Base-by-base conservation (phyloP, 192 early-diverging fungal species). In the Podila horticola region DNA sequence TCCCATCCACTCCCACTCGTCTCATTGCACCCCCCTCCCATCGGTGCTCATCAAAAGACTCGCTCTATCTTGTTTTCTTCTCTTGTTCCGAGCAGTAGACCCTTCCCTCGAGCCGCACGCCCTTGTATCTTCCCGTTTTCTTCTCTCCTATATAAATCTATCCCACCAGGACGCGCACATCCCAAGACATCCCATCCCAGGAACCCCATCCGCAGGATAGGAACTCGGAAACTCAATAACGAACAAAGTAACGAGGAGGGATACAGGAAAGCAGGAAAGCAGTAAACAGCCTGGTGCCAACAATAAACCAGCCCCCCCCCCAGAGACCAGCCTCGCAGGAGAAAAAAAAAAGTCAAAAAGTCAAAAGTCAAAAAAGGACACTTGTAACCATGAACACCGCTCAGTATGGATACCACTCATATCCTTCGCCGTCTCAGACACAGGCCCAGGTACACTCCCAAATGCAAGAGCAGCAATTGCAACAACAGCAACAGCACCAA, bases 351-450 rank as follows among this genome's bases (percentile, higher is more conserved):
- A 34, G 2, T 13, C 41, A 45, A 17, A 45, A 45, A 45, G 0
- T 0, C 4, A 1, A 45, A 12, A 45, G 38, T 34, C 33, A 34
- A 36, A 36, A 31, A 36, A 36, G 15, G 1, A 45, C 15, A 45
- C 41, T 17, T 20, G n/a, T 50, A 31, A 63, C 60, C 70, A 79
- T 79, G 76, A 79, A 79, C 61, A 59, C 76, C 48, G 57, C 76
- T 48, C 76, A 79, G 61, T 72, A 79, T 48, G 66, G 65, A 67
- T 79, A 79, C 66, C 76, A 79, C 22, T 69, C 64, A 12, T 79
- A 79, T 60, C 76, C 76, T 8, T 79, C 76, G 12, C 76, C 76
- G 10, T 79, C 76, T n/a, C 76, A 79, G 45, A 67, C 65, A 10
- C 75, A 79, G 60, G 59, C 69, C 29, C 75, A 79, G 65, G 60